A percentile compares a stretch with the other conserved stretches of the same genome.
phyloP scores from a whole-genome alignment of 352 stramenopile species.

The Globisporangium lucens region DNA sequence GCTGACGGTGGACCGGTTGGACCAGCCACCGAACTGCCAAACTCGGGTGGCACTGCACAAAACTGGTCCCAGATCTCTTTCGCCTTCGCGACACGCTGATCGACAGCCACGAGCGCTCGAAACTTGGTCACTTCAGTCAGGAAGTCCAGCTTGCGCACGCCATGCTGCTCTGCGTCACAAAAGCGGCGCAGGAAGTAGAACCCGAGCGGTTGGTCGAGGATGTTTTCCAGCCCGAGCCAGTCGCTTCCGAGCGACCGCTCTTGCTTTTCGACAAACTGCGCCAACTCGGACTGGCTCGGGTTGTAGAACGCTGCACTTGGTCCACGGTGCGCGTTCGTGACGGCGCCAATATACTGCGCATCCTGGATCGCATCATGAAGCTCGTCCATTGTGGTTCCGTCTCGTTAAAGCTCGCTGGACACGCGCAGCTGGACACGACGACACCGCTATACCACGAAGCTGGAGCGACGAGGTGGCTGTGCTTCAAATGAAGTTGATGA shows the following conservation, averaged over 20 bases:
- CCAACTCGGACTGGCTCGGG: conserved; percentile 54
- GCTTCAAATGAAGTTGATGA: conserved; percentile 1
- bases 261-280: conserved; percentile 61
- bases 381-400: conserved; percentile 62
- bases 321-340: conserved; percentile 68
- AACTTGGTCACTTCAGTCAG: conserved; percentile 76
- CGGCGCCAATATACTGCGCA: conserved; percentile 85
- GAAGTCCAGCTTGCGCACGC: conserved; percentile 60
- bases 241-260: conserved; percentile 45
- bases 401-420: not conserved
- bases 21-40: conserved; percentile 6
- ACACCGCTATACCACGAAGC: not conserved
- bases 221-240: conserved; percentile 66
- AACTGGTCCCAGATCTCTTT: conserved; percentile 62
- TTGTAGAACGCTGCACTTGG: conserved; percentile 73
- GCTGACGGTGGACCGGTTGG: not conserved
- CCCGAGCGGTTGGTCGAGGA: conserved; percentile 73
- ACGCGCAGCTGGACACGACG: not conserved
- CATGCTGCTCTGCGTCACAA: conserved; percentile 67
- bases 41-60: conserved; percentile 20
- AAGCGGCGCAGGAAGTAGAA: conserved; percentile 82
- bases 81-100: conserved; percentile 47
- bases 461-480: not conserved
- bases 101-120: conserved; percentile 38
- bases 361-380: conserved; percentile 89